Percentiles rank a stretch among this genome's conserved stretches.
Conservation (phyloP, 805 yeast species). For the Candida qinlingensis region DNA sequence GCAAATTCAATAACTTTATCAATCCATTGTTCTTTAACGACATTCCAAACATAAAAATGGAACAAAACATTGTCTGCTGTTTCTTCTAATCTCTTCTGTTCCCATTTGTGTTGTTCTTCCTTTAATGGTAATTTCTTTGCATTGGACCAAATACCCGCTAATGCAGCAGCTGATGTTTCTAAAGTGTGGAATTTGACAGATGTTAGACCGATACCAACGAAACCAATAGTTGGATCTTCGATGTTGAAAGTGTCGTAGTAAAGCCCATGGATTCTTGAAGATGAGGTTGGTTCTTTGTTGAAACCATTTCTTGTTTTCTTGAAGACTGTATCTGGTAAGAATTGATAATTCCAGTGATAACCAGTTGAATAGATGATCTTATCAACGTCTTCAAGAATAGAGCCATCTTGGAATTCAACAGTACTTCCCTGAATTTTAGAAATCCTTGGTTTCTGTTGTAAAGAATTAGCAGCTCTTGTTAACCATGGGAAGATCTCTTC, state of each 20-base stretch:
- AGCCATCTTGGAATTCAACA: slow-evolving; percentile 30
- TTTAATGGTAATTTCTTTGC: slow-evolving; percentile 34
- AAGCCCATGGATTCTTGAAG: slow-evolving; percentile 33
- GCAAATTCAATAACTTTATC: slow-evolving; percentile 23
- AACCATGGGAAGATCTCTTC: slow-evolving; percentile 44
- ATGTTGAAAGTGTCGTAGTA: slow-evolving; percentile 39
- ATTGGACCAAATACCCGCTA: slow-evolving; percentile 51
- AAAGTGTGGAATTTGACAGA: slow-evolving; percentile 43
- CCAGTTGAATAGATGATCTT: slow-evolving; percentile 37
- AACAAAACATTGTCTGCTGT: slow-evolving; percentile 22
- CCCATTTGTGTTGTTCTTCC: slow-evolving; percentile 35
- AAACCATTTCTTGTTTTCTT: slow-evolving; percentile 19
- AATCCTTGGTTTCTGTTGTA: slow-evolving; percentile 26
- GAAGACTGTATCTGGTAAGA: slow-evolving; percentile 21
- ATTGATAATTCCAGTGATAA: slow-evolving; percentile 37
- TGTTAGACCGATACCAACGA: slow-evolving; percentile 35
- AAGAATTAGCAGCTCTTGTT: slow-evolving; percentile 33
- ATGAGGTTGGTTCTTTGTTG: slow-evolving; percentile 13
- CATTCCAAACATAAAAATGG: slow-evolving; percentile 29
- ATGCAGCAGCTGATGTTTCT: slow-evolving; percentile 44
- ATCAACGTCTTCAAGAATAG: slow-evolving; percentile 30
- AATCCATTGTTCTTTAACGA: slow-evolving; percentile 25
- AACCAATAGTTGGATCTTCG: slow-evolving; percentile 40
- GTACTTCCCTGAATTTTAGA: slow-evolving; percentile 23
- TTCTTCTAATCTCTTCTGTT: slow-evolving; percentile 20